phyloP scores from a whole-genome alignment of 768 basidiomycete genomes.

The Amanita pseudoporphyria region DNA sequence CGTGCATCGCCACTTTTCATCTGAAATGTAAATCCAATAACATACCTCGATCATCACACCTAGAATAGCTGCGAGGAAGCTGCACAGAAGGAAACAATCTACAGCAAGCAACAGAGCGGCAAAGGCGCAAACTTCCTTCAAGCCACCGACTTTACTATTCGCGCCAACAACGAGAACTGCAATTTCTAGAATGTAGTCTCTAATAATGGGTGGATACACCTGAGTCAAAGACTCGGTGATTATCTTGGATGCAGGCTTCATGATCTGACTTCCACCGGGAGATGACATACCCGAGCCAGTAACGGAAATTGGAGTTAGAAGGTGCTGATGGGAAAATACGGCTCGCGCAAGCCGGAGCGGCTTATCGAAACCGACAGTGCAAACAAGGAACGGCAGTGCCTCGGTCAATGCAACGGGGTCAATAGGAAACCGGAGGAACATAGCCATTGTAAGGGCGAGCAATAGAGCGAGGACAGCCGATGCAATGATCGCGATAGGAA shows the following conservation, averaged over 20 bases:
- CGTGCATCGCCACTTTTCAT: conserved; percentile 5
- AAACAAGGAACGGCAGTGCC: conserved; percentile 94
- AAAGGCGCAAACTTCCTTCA: conserved; percentile 91
- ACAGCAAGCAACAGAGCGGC: conserved; percentile 81
- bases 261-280: conserved; percentile 15
- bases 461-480: conserved; percentile 80
- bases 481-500: conserved; percentile 63
- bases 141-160: conserved; percentile 75
- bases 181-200: conserved; percentile 91
- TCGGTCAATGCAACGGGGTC: conserved; percentile 92
- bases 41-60: conserved; percentile 93
- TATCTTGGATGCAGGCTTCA: conserved; percentile 76
- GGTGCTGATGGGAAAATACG: conserved; percentile 77
- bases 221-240: conserved; percentile 75
- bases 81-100: conserved; percentile 84
- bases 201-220: conserved; percentile 75
- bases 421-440: conserved; percentile 70
- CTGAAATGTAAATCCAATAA: conserved; percentile 11
- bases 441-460: conserved; percentile 68
- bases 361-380: conserved; percentile 97
- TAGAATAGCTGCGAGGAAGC: conserved; percentile 82
- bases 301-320: conserved; percentile 28
- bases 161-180: conserved; percentile 84
- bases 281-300: conserved; percentile 14
- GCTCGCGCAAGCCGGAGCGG: conserved; percentile 85